These are phyloP conservation scores for Daldinia sp. DNA, from an alignment of 2,329 filamentous ascomycete species.

Conservation along the genomic window DNA sequence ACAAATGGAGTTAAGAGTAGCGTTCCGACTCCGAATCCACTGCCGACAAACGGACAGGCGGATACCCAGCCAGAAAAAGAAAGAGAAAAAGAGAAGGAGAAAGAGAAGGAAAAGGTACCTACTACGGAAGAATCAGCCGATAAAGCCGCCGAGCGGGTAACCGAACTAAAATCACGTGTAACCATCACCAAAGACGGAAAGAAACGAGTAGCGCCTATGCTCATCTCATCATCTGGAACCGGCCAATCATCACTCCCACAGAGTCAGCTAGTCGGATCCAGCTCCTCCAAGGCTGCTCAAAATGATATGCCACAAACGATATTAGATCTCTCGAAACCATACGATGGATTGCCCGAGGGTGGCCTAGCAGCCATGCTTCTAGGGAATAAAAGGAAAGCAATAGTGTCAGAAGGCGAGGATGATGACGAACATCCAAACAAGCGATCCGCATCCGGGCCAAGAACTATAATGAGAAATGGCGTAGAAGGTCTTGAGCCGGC, in stretches of 20 bases:
- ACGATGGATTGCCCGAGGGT: slow-evolving; percentile 89
- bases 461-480: slow-evolving; percentile 78
- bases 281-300: slow-evolving; percentile 67
- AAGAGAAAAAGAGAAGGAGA: no score
- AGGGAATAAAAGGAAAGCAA: slow-evolving; percentile 90
- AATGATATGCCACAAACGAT: slow-evolving; percentile 81
- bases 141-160: slow-evolving; percentile 63
- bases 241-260: slow-evolving; percentile 89
- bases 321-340: slow-evolving; percentile 90
- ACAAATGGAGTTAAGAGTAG: slow-evolving; percentile 61
- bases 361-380: slow-evolving; percentile 86
- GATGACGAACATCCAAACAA: slow-evolving; percentile 66
- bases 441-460: slow-evolving; percentile 70
- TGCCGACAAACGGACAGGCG: slow-evolving; percentile 48
- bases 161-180: slow-evolving; percentile 83
- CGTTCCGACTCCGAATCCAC: slow-evolving; percentile 49
- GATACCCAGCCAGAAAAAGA: slow-evolving; percentile 45
- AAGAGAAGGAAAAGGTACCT: slow-evolving; percentile 48
- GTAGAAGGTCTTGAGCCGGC: slow-evolving; percentile 81
- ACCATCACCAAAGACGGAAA: slow-evolving; percentile 97
- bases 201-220: slow-evolving; percentile 89
- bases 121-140: slow-evolving; percentile 58
- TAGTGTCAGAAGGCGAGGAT: slow-evolving; percentile 77
- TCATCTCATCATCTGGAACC: slow-evolving; percentile 88
- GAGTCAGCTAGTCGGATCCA: slow-evolving; percentile 83